Conservation (phyloP, 2,329 filamentous ascomycete species). For the Epichloe uncinata region DNA sequence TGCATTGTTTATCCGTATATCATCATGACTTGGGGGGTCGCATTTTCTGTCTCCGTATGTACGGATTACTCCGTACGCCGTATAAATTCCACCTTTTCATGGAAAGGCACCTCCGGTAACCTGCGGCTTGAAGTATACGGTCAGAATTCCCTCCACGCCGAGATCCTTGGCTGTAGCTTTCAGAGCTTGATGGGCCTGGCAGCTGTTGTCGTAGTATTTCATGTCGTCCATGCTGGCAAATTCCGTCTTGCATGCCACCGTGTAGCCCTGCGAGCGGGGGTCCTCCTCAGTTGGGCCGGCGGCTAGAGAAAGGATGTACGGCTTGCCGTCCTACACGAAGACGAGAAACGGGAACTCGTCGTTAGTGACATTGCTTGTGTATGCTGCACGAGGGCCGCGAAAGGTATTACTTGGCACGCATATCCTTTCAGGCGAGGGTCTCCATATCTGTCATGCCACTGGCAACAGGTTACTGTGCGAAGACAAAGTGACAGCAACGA, state of each 20-base stretch:
- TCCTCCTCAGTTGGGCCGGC: conserved; percentile 43
- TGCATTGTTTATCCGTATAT: background rate
- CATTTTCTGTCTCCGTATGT: too few relatives aligned
- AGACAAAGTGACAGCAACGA: background rate
- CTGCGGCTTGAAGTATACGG: conserved; percentile 27
- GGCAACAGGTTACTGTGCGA: background rate
- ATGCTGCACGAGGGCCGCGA: background rate
- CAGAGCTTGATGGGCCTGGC: conserved; percentile 28
- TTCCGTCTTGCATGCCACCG: conserved; percentile 46
- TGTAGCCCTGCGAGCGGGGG: conserved; percentile 51
- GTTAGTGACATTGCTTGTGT: conserved; percentile 3
- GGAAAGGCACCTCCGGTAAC: conserved; percentile 12
- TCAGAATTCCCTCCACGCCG: conserved; percentile 23
- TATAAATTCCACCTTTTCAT: background rate
- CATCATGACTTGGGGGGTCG: too few relatives aligned
- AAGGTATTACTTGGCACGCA: background rate
- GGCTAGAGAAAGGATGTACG: conserved; percentile 49
- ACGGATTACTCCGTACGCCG: too few relatives aligned
- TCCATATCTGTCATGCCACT: background rate
- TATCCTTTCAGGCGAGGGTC: background rate
- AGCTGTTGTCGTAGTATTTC: conserved; percentile 51
- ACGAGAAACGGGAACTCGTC: background rate
- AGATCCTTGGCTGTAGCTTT: conserved; percentile 23
- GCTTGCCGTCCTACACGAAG: conserved; percentile 47
- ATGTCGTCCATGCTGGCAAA: conserved; percentile 55